Percentiles rank a stretch among this genome's conserved stretches.
Conservation (phyloP, 2,329 filamentous ascomycete genomes). For the Diatrype stigma region DNA sequence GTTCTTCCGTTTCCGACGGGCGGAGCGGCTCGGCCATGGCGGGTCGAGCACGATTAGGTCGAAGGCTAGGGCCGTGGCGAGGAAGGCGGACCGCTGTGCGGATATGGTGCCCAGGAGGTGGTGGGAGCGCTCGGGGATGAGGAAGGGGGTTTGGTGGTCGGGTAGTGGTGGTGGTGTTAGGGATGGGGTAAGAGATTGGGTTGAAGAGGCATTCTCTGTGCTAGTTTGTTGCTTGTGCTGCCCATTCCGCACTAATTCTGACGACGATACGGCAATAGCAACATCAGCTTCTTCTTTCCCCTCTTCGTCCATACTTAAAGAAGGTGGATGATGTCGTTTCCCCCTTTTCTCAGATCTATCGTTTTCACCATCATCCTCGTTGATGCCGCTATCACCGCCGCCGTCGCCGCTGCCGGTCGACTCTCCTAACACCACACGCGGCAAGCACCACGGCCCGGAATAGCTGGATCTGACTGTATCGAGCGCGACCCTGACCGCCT, state of each 20-base stretch:
- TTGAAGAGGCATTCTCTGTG: no score
- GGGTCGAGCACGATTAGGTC: conserved; percentile 70
- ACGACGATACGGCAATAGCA: no score
- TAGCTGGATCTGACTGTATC: conserved; percentile 28
- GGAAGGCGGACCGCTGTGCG: conserved; percentile 36
- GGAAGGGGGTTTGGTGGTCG: conserved; percentile 9
- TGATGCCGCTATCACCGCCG: background rate
- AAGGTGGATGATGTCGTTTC: no score
- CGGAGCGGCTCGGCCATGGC: conserved; percentile 78
- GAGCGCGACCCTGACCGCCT: conserved; percentile 42
- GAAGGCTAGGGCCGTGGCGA: conserved; percentile 48
- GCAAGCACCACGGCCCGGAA: conserved; percentile 40
- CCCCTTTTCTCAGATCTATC: no score
- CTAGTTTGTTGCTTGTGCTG: no score
- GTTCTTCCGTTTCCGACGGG: conserved; percentile 55
- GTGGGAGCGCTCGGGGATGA: conserved; percentile 38
- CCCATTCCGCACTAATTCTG: no score
- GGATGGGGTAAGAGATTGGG: no score
- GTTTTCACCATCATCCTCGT: no score
- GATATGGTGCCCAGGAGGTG: conserved; percentile 47
- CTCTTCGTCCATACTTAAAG: no score
- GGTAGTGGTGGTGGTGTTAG: conserved; percentile 1
- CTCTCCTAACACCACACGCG: conserved; percentile 28
- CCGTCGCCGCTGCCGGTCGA: background rate
- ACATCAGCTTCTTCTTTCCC: background rate